phyloP scores from a whole-genome alignment of 148 eudicot genomes.

The Rheum nobile region DNA sequence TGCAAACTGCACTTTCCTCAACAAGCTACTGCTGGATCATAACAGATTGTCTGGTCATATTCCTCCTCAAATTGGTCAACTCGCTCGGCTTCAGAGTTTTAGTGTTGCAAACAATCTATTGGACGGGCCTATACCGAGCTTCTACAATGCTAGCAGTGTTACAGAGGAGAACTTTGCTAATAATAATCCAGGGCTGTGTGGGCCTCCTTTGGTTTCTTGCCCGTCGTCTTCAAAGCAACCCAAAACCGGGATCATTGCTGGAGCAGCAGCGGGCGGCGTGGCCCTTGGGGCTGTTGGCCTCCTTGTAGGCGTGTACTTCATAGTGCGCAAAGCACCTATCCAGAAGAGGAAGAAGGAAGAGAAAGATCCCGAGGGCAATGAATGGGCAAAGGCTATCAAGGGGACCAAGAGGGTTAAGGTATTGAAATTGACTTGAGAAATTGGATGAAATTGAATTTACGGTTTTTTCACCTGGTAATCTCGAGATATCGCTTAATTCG shows the following conservation, averaged over 20 bases:
- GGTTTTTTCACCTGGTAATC: too few relatives aligned
- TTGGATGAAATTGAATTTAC: constrained; percentile 50
- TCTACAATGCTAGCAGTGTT: constrained; percentile 1
- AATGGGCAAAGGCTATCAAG: constrained; percentile 43
- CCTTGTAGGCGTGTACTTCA: constrained; percentile 17
- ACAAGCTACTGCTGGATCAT: constrained; percentile 31
- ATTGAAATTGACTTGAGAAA: constrained; percentile 8
- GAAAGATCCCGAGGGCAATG: constrained; percentile 34
- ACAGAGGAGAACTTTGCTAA: constrained; percentile 22
- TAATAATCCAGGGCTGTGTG: constrained; percentile 60
- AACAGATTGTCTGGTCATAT: constrained; percentile 48
- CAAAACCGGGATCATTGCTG: constrained; percentile 13
- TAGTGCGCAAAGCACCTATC: constrained; percentile 16
- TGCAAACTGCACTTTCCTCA: constrained; percentile 50
- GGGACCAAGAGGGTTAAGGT: constrained; percentile 35
- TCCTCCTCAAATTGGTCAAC: constrained; percentile 42
- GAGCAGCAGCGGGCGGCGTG: constrained; percentile 14
- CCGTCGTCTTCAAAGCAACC: constrained; percentile 5
- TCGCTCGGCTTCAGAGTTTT: constrained; percentile 38
- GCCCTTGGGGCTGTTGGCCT: constrained; percentile 11
- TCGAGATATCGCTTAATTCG: too few relatives aligned
- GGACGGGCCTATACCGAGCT: constrained; percentile 40
- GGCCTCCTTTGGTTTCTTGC: constrained; percentile 20
- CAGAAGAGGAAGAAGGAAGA: constrained; percentile 23
- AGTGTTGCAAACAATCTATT: constrained; percentile 51